phyloP scores from a whole-genome alignment of 371 early-diverging fungal genomes.

The Syncephalastrum contaminatum region DNA sequence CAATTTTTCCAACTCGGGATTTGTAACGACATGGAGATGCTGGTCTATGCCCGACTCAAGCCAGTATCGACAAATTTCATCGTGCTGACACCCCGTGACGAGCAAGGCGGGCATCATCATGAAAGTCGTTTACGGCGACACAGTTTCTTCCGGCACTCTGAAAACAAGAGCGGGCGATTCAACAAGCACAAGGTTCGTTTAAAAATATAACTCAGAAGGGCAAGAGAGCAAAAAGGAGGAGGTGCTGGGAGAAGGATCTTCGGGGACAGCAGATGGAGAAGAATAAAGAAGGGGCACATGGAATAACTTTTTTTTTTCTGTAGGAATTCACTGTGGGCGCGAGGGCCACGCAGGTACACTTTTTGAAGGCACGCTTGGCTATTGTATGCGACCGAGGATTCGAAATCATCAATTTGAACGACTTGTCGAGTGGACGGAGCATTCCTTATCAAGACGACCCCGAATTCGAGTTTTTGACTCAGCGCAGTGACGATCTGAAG shows the following conservation, averaged over 20 bases:
- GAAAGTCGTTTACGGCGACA: background rate
- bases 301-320: background rate
- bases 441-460: conserved; percentile 67
- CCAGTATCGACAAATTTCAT: conserved; percentile 25
- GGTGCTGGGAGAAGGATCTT: too few species aligned
- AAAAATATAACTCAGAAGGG: too few species aligned
- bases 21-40: conserved; percentile 48
- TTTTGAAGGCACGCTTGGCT: conserved; percentile 60
- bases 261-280: too few species aligned
- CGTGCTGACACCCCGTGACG: conserved; percentile 12
- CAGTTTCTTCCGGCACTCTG: conserved; percentile 8
- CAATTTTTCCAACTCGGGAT: conserved; percentile 69
- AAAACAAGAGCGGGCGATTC: conserved; percentile 22
- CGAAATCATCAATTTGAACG: conserved; percentile 69
- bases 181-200: conserved; percentile 13
- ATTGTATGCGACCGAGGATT: conserved; percentile 75
- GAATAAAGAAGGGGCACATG: too few species aligned
- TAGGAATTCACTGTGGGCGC: conserved; percentile 75
- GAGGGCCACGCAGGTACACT: conserved; percentile 61
- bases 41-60: conserved; percentile 45
- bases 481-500: conserved; percentile 55
- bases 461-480: conserved; percentile 69
- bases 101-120: background rate
- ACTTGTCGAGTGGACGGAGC: conserved; percentile 44
- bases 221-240: too few species aligned